phyloP scores from a whole-genome alignment of 495 filamentous ascomycete species.

The Ramalina intermedia region DNA sequence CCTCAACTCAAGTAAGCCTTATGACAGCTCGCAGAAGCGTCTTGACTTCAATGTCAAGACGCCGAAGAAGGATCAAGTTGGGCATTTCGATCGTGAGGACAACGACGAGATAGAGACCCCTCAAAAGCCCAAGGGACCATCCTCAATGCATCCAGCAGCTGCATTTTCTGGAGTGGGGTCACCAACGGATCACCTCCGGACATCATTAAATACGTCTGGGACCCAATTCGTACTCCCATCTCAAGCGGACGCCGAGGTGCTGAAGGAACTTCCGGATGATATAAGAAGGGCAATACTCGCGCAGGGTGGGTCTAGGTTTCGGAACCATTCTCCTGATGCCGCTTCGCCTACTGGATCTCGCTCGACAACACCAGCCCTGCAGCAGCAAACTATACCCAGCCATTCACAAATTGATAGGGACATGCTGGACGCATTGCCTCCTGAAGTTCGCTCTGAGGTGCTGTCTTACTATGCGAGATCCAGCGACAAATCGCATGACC shows the following conservation, averaged over 20 bases:
- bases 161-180: slow-evolving; percentile 34
- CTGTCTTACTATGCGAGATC: slow-evolving; percentile 46
- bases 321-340: slow-evolving; percentile 18
- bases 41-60: slow-evolving; percentile 37
- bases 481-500: slow-evolving; percentile 18
- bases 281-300: slow-evolving; percentile 59
- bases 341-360: slow-evolving; percentile 23
- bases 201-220: slow-evolving; percentile 60
- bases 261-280: slow-evolving; percentile 64
- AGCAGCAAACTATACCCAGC: slow-evolving; percentile 22
- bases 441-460: slow-evolving; percentile 70
- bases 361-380: slow-evolving; percentile 9
- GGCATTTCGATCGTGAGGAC: slow-evolving; percentile 31
- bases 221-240: slow-evolving; percentile 82
- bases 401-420: slow-evolving; percentile 57
- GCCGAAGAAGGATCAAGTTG: slow-evolving; percentile 17
- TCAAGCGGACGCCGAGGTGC: slow-evolving; percentile 57
- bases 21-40: slow-evolving; percentile 48
- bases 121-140: slow-evolving; percentile 36
- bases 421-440: slow-evolving; percentile 61
- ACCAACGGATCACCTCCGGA: slow-evolving; percentile 41
- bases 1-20: slow-evolving; percentile 19
- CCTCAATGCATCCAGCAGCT: slow-evolving; percentile 34
- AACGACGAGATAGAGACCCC: slow-evolving; percentile 49
- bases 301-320: slow-evolving; percentile 25